Evolutionary conservation across 768 basidiomycete genomes (phyloP).

Genomic region (Piloderma croceum): DNA sequence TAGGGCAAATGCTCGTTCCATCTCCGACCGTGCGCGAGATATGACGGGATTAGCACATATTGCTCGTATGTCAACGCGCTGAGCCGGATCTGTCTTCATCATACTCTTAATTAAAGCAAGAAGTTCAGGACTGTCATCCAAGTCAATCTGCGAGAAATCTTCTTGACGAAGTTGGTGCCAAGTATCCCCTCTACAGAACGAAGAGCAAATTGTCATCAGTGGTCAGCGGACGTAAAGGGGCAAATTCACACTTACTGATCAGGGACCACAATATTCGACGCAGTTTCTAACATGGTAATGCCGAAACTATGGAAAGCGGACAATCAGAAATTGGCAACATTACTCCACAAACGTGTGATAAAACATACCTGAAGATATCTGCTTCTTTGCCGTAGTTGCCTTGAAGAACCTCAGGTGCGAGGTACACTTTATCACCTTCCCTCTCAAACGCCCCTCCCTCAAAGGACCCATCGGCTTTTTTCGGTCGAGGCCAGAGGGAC

Average conservation of each 20-base stretch:
- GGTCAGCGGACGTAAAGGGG: slow-evolving; percentile 8
- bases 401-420: slow-evolving; percentile 92
- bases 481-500: slow-evolving; percentile 77
- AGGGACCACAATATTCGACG: slow-evolving; percentile 94
- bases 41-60: slow-evolving; percentile 64
- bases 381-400: slow-evolving; percentile 90
- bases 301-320: slow-evolving; percentile 67
- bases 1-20: slow-evolving; percentile 44
- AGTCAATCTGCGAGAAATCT: slow-evolving; percentile 83
- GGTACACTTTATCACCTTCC: slow-evolving; percentile 95
- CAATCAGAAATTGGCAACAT: slow-evolving; percentile 6
- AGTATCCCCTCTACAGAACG: slow-evolving; percentile 65
- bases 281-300: slow-evolving; percentile 92
- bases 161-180: slow-evolving; percentile 93
- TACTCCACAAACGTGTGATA: background rate
- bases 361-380: slow-evolving; percentile 89
- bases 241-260: slow-evolving; percentile 68
- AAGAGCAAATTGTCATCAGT: slow-evolving; percentile 24
- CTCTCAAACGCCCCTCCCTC: slow-evolving; percentile 63
- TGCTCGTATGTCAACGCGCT: slow-evolving; percentile 50
- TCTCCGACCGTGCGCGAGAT: slow-evolving; percentile 51
- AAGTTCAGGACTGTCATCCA: slow-evolving; percentile 60
- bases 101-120: slow-evolving; percentile 64
- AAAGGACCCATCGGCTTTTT: too few relatives aligned
- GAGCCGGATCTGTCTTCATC: slow-evolving; percentile 67